Base-by-base conservation (phyloP, 352 stramenopile genomes). In the Phytophthora citrophthora region DNA sequence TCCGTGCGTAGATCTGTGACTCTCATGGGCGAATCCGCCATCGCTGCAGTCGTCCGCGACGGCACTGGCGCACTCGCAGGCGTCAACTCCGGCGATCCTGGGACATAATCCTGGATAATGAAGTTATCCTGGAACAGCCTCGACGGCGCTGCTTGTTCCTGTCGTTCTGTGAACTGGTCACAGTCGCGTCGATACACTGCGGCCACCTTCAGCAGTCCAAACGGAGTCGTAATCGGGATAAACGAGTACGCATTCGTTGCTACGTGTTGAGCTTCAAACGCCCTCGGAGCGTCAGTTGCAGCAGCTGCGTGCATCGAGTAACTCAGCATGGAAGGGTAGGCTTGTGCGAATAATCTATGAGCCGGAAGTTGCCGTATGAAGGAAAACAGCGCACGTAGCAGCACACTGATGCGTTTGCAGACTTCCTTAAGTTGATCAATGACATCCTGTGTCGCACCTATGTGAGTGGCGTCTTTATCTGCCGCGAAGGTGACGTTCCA, bases 41-140 rank as follows among this genome's bases (percentile, higher is more conserved):
- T 54, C 39, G 59, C 48, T 20, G 52, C 32, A 34, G 51, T 49
- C 12, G 50, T 52, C 16, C 45, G 32, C 4, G 51, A 64, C 16
- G 55, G 29, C 5, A 50, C 61, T 1, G 70, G 61, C 2, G 65
- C 65, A 50, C 65, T 78, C 13, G 70, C 58, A 20, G 67, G 32
- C 9, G 62, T 46, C 39, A 76, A 59, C 41, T 93, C 74, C 0
- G 87, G 85, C 0, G 86, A 93, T 0, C 70, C 72, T 0, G 88
- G 85, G 5, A 95, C 86, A 61, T 95, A 95, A 48, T 95, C 86
- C 39, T 93, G 83, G 50, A 95, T 95, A 58, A 95, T 94, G 34
- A 79, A 86, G 45, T 93, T 88, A 40, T 90, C 74, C 31, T 91
- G 74, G 39, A 93, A 89, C 31, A 91, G 79, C 38, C 76, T 64